These are phyloP conservation scores for Daldinia bambusicola DNA, from an alignment of 495 filamentous ascomycete genomes.

Conservation along the genomic window DNA sequence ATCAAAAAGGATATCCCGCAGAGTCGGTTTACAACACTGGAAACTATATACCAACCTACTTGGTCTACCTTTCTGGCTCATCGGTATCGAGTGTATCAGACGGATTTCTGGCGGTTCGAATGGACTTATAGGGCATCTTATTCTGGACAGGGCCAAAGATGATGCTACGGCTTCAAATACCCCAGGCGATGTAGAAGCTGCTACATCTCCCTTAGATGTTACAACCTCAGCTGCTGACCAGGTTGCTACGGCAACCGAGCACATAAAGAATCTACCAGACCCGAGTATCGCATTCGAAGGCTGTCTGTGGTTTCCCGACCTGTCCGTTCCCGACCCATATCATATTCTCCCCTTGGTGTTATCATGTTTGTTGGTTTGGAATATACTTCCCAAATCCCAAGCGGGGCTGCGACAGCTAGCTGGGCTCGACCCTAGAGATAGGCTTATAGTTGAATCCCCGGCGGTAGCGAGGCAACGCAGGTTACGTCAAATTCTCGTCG, in stretches of 20 bases:
- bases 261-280: slow-evolving; percentile 52
- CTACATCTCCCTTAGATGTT: slow-evolving; percentile 7
- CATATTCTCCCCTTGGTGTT: slow-evolving; percentile 72
- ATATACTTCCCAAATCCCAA: slow-evolving; percentile 49
- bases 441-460: neutral
- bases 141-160: slow-evolving; percentile 33
- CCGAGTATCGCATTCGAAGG: slow-evolving; percentile 73
- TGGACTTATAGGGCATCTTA: slow-evolving; percentile 62
- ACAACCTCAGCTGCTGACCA: neutral
- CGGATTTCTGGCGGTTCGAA: slow-evolving; percentile 67
- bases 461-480: slow-evolving; percentile 31
- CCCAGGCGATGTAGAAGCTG: neutral
- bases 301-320: slow-evolving; percentile 82
- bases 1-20: slow-evolving; percentile 52
- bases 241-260: slow-evolving; percentile 11
- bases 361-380: slow-evolving; percentile 58
- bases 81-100: slow-evolving; percentile 73
- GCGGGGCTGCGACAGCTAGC: slow-evolving; percentile 25
- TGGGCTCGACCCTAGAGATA: slow-evolving; percentile 18
- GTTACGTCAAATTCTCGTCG: slow-evolving; percentile 50
- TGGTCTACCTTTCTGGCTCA: slow-evolving; percentile 75
- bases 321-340: slow-evolving; percentile 74
- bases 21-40: slow-evolving; percentile 63
- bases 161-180: slow-evolving; percentile 8
- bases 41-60: slow-evolving; percentile 56